phyloP scores from a whole-genome alignment of 768 basidiomycete species.

The Rhodotorula diobovata region DNA sequence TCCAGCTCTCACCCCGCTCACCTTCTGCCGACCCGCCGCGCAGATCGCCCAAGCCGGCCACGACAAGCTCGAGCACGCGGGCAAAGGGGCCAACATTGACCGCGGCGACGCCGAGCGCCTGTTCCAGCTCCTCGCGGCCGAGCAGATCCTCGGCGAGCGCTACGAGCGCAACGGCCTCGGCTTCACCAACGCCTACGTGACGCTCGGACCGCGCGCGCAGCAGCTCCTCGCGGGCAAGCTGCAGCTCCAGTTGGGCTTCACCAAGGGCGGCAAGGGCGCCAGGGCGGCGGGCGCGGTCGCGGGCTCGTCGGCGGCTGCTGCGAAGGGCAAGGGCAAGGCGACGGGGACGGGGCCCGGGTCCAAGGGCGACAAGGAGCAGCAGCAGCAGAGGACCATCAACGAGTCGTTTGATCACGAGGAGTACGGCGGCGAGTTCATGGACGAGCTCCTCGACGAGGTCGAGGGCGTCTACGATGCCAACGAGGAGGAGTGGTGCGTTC shows the following conservation, averaged over 20 bases:
- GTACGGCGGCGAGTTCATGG: slow-evolving; percentile 25
- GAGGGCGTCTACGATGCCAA: slow-evolving; percentile 15
- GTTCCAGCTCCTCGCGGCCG: slow-evolving; percentile 57
- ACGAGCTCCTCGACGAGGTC: slow-evolving; percentile 27
- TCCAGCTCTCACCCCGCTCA: no score
- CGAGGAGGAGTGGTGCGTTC: slow-evolving; percentile 10
- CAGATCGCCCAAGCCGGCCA: slow-evolving; percentile 54
- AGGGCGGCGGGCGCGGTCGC: not conserved
- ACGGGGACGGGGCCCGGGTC: not conserved
- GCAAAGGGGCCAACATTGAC: slow-evolving; percentile 55
- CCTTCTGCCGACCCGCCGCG: not conserved
- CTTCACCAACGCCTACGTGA: slow-evolving; percentile 49
- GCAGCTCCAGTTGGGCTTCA: slow-evolving; percentile 19
- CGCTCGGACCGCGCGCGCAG: slow-evolving; percentile 10
- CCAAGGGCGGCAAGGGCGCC: slow-evolving; percentile 7
- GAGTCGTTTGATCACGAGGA: slow-evolving; percentile 26
- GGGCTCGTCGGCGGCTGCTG: not conserved
- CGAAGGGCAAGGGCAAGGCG: not conserved
- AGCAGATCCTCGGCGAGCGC: slow-evolving; percentile 57
- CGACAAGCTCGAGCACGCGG: slow-evolving; percentile 55
- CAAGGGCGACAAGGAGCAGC: not conserved
- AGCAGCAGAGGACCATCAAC: not conserved
- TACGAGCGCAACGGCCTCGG: slow-evolving; percentile 51
- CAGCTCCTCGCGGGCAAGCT: slow-evolving; percentile 17
- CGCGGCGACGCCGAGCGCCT: slow-evolving; percentile 62